Base-by-base conservation (phyloP, 228 moss, liverwort and hornwort genomes). In the Sphagnum fallax region DNA sequence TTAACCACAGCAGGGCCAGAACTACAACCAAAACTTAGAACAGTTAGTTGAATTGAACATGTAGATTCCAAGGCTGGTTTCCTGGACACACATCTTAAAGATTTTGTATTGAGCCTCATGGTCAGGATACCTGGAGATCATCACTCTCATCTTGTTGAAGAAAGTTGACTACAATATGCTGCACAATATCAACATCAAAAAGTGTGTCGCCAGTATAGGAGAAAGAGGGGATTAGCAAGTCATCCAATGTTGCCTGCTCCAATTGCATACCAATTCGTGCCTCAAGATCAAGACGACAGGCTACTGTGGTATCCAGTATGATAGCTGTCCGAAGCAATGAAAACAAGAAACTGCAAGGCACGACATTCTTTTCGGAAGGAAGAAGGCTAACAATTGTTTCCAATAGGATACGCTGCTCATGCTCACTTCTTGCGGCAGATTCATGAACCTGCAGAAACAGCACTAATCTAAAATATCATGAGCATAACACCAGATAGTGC, bases 111-210 rank as follows among this genome's bases (percentile, higher is more conserved):
- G 32, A 32, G 32, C 32, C 32, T 32, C 2, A 1, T 32, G 32
- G 32, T 32, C 32, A 32, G 32, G 32, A 32, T 78, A 87, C 83
- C 70, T 83, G 89, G 69, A 79, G 74, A 65, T 85, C 89, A 53
- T 85, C 81, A 68, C 66, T 68, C 32, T 85, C 83, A 70, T 86
- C 83, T 69, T 86, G 80, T 72, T 83, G 89, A 71, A 89, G 73
- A 77, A 89, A 85, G 76, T 83, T 85, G 65, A 85, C 77, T 47
- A 89, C 81, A 65, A 89, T 89, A 16, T 86, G 80, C 69, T 86
- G 89, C 59, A 89, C 86, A 61, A 85, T 86, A 61, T 89, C 89
- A 64, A 83, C 83, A 53, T 89, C 86, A 72, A 85, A 88, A 16
- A 88, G 71, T 5, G 87, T 88, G 51, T 88, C 87, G 16, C 77